A percentile compares a stretch with the other conserved stretches of the same genome.
Conservation (phyloP, 148 eudicot genomes). For the Oxyria digyna region DNA sequence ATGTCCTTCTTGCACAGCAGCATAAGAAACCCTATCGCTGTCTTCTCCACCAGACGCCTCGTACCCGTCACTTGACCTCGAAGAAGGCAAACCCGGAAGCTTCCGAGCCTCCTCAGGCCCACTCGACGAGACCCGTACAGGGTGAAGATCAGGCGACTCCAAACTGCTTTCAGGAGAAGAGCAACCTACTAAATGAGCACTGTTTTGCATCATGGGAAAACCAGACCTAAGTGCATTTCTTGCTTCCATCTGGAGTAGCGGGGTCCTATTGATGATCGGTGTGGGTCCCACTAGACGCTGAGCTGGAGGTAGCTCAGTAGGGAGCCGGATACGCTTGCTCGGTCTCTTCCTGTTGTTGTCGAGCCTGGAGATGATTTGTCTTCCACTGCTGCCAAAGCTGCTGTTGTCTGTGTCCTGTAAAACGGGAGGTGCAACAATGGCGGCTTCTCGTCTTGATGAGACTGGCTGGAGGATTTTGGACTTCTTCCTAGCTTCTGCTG, state of each 20-base stretch:
- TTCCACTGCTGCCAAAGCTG: conserved; percentile 52
- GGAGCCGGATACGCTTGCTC: conserved; percentile 54
- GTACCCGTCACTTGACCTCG: conserved; percentile 94
- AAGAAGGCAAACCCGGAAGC: conserved; percentile 40
- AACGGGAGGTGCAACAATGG: conserved; percentile 1
- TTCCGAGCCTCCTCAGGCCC: conserved; percentile 59
- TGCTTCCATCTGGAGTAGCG: conserved; percentile 67
- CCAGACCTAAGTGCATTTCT: conserved; percentile 47
- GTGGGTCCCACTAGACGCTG: conserved; percentile 21
- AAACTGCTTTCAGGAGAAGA: conserved; percentile 96
- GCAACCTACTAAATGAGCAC: conserved; percentile 30
- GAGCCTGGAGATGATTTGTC: no score
- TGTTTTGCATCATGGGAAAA: conserved; percentile 24
- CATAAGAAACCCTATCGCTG: conserved; percentile 61
- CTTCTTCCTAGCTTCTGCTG: conserved; percentile 91
- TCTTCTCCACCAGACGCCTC: conserved; percentile 99
- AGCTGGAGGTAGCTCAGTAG: conserved; percentile 27
- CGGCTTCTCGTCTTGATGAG: conserved; percentile 24
- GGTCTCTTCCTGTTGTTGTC: conserved; percentile 47
- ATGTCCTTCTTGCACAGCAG: conserved; percentile 15
- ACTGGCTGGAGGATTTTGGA: conserved; percentile 85
- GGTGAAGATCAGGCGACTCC: conserved; percentile 70
- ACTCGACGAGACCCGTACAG: conserved; percentile 49
- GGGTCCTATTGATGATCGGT: conserved; percentile 45
- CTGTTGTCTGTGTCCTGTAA: conserved; percentile 34